phyloP scores from a whole-genome alignment of 179 eudicot species.

The Beta lomatogona region DNA sequence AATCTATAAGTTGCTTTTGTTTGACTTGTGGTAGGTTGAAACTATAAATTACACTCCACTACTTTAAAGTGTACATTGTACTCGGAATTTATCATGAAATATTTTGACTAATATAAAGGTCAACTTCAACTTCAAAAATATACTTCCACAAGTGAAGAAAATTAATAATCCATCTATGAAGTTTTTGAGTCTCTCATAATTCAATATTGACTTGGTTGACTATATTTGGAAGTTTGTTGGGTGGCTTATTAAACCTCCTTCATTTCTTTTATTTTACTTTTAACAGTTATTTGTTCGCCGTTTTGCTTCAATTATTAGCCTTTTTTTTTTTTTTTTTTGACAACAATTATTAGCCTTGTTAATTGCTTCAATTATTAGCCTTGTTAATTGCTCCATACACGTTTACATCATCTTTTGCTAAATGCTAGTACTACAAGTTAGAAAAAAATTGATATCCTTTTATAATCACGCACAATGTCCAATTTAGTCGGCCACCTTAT shows the following conservation, averaged over 20 bases:
- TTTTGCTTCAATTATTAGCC: slow-evolving; percentile 6
- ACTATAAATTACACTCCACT: not conserved
- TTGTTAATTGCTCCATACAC: slow-evolving; percentile 1
- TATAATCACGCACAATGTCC: not conserved
- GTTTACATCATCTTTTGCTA: slow-evolving; percentile 9
- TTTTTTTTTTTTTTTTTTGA: too few relatives aligned
- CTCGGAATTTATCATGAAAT: slow-evolving; percentile 3
- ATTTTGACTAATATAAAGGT: not conserved
- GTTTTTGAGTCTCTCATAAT: not conserved
- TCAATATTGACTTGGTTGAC: slow-evolving; percentile 10
- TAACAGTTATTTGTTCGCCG: not conserved
- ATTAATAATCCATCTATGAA: not conserved
- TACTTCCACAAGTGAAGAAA: not conserved
- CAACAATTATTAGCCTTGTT: slow-evolving; percentile 1
- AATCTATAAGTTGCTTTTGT: not conserved
- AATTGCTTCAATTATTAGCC: slow-evolving; percentile 1
- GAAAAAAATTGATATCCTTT: not conserved
- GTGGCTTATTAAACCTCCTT: not conserved
- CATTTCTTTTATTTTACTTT: not conserved
- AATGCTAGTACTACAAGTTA: not conserved
- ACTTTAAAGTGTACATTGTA: not conserved
- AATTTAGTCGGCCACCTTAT: not conserved
- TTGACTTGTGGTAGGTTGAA: slow-evolving; percentile 13
- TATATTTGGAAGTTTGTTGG: slow-evolving; percentile 12
- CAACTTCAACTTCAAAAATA: not conserved